Evolutionary conservation across 805 yeast species (phyloP).

Genomic region (Yarrowia porcina): DNA sequence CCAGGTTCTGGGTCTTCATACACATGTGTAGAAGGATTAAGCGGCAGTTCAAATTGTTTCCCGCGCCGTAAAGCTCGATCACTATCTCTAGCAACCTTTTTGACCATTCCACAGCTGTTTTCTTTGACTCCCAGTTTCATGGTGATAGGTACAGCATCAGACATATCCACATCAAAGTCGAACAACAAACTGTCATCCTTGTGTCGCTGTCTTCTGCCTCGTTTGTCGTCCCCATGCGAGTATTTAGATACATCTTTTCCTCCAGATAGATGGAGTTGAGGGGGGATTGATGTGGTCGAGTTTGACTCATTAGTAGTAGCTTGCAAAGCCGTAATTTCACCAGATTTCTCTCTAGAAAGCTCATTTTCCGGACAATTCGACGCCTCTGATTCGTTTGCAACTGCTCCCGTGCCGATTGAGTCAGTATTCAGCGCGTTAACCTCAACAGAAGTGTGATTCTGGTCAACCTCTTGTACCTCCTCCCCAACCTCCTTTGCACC

Average conservation of each 20-base stretch:
- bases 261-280: not conserved
- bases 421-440: too few species aligned
- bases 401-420: not conserved
- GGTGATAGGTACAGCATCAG: not conserved
- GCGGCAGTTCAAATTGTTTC: not conserved
- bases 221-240: not conserved
- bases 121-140: not conserved
- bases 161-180: constrained; percentile 9
- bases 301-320: too few species aligned
- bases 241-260: constrained; percentile 1
- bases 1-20: constrained; percentile 19
- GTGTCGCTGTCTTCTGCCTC: not conserved
- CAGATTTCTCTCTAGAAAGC: too few species aligned
- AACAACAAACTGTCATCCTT: not conserved
- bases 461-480: too few species aligned
- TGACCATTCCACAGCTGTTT: constrained; percentile 8
- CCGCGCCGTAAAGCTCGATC: not conserved
- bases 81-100: not conserved
- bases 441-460: too few species aligned
- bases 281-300: too few species aligned
- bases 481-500: too few species aligned
- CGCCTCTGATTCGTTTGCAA: not conserved
- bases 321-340: too few species aligned
- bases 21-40: not conserved
- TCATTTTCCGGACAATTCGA: too few species aligned